Evolutionary conservation across 2,329 filamentous ascomycete genomes (phyloP), one percentile per base, ranked within the genome.

Genomic region (Venturia oleaginea): DNA sequence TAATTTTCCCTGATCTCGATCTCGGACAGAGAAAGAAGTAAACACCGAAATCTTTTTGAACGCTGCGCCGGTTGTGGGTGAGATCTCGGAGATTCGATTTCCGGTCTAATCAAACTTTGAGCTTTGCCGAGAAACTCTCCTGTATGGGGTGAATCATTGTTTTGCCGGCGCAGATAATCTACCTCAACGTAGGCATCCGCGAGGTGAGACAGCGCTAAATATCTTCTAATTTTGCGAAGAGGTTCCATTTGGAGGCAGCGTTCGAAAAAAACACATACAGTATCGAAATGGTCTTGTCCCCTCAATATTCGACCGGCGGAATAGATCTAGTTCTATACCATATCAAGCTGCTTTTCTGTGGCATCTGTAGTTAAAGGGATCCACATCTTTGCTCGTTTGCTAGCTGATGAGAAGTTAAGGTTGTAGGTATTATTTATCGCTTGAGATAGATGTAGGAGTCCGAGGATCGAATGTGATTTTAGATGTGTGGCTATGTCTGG

Each of bases 1-100:
- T 61, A 27, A 42, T 32, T 51, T 64, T 40, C 54, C 40, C 63
- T 60, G 38, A 64, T 64, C 43, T 64, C 57, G 37, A 64, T 62
- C 63, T 64, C 38, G 37, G 40, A 19, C 17, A 64, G 27, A 42
- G 63, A 61, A 46, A 64, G 63, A 32, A 64, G 63, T 51, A 64
- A 62, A 19, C 63, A 24, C 22, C 38, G 38, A 61, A 43, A 37
- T 19, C 57, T 57, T 62, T 62, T 64, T 22, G 32, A 61, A 51
- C 46, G 57, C n/a, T n/a, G n/a, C n/a, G n/a, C n/a, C n/a, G n/a
- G n/a, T 17, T 17, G 38, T n/a, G 27, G 19, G 37, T 8, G 54
- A 27, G 15, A 30, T 64, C 57, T 64, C 54, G 51, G n/a, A 61
- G 19, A 6, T 8, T 62, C 32, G 59, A 64, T 64, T 32, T 64